A percentile compares a stretch with the other conserved stretches of the same genome.
These are phyloP conservation scores for Nannochloropsis granulata DNA, from an alignment of 108 stramenopile species.

Conservation along the genomic window DNA sequence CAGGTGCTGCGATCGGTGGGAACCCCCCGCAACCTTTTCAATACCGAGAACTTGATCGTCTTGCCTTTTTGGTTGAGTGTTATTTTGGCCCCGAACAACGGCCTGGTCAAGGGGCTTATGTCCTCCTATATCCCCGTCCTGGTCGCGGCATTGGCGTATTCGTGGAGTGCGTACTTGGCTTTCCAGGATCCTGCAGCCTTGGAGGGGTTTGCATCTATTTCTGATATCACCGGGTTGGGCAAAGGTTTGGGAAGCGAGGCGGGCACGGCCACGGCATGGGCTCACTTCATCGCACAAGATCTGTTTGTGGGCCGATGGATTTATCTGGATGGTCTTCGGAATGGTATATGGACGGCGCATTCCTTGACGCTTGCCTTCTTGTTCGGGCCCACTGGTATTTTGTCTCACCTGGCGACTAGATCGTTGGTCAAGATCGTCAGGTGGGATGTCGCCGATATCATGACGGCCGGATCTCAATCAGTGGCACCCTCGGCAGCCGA, in stretches of 20 bases:
- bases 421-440: background rate
- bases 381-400: constrained; percentile 18
- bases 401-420: constrained; percentile 18
- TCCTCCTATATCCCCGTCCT: background rate
- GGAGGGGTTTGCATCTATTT: constrained; percentile 9
- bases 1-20: constrained; percentile 1
- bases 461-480: background rate
- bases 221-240: constrained; percentile 1
- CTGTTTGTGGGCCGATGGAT: constrained; percentile 28
- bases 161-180: constrained; percentile 13
- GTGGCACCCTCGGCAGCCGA: background rate
- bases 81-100: constrained; percentile 8
- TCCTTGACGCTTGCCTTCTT: constrained; percentile 12
- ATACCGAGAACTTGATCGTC: constrained; percentile 11
- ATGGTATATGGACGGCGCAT: constrained; percentile 11
- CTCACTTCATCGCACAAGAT: constrained; percentile 19
- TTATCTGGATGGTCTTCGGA: constrained; percentile 20
- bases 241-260: constrained; percentile 21
- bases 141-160: constrained; percentile 2
- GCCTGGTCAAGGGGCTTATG: constrained; percentile 9
- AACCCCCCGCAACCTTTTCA: constrained; percentile 8
- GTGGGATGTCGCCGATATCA: constrained; percentile 10
- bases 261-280: constrained; percentile 12
- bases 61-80: constrained; percentile 17
- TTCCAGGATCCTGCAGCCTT: constrained; percentile 22